Conservation (phyloP, 129 eudicot species). For the Chrysanthemum lavandulifolium region DNA sequence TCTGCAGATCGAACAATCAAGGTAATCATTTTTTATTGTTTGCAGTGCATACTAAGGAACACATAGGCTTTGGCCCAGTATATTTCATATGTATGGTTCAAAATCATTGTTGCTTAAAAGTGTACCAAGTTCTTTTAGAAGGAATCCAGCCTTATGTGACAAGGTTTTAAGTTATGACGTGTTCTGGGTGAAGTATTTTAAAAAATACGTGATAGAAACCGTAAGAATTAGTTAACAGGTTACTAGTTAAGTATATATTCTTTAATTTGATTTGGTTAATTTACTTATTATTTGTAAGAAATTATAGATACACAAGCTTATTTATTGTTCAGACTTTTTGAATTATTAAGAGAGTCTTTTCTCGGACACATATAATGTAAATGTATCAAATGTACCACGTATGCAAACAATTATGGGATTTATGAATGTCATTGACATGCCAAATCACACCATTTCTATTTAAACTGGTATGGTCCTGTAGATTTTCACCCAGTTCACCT, state of each 20-base stretch:
- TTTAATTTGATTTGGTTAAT: not conserved
- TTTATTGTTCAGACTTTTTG: not conserved
- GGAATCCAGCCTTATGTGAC: too few species aligned
- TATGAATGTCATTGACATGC: slow-evolving; percentile 15
- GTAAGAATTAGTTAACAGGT: too few species aligned
- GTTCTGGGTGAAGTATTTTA: too few species aligned
- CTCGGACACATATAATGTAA: not conserved
- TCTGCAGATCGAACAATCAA: slow-evolving; percentile 98
- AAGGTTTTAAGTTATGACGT: too few species aligned
- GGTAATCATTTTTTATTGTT: slow-evolving; percentile 37
- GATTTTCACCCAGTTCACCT: not conserved
- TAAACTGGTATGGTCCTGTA: not conserved
- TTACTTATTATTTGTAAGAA: not conserved
- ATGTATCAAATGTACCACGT: not conserved
- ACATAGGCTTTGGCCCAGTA: too few species aligned
- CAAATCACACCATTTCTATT: not conserved
- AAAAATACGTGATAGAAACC: too few species aligned
- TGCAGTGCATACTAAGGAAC: too few species aligned
- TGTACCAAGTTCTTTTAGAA: too few species aligned
- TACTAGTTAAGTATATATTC: not conserved
- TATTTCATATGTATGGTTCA: too few species aligned
- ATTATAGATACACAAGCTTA: not conserved
- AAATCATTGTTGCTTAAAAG: too few species aligned
- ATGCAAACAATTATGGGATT: not conserved
- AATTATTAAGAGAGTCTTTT: not conserved